Evolutionary conservation across 495 filamentous ascomycete species (phyloP).

Genomic region (Penicillium bovifimosum): DNA sequence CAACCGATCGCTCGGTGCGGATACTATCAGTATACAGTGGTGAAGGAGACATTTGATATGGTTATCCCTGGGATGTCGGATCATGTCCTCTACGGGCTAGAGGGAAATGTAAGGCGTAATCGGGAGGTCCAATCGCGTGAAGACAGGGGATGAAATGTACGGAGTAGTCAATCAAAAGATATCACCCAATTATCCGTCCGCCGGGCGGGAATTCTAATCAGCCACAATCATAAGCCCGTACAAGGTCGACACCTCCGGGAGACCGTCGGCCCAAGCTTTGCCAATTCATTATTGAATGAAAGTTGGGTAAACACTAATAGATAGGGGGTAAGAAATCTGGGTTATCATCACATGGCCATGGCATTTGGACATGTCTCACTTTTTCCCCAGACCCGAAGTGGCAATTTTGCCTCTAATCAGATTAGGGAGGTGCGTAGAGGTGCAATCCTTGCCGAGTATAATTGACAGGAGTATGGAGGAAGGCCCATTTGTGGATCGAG

Average conservation of each 20-base stretch:
- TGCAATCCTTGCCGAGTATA: no score
- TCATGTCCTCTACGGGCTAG: conserved; percentile 31
- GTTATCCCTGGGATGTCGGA: conserved; percentile 35
- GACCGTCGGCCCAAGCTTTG: conserved; percentile 1
- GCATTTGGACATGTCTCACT: background rate
- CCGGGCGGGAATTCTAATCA: background rate
- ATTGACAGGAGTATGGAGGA: no score
- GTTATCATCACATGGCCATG: background rate
- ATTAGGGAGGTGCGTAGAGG: no score
- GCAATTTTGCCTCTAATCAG: background rate
- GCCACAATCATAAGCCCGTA: background rate
- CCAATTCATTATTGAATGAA: background rate
- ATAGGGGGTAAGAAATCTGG: background rate
- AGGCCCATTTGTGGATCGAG: background rate
- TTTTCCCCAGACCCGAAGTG: background rate
- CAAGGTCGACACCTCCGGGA: background rate
- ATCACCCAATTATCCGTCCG: no score
- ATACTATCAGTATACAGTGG: conserved; percentile 51
- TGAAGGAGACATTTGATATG: conserved; percentile 51
- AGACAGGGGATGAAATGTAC: background rate
- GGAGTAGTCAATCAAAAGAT: background rate
- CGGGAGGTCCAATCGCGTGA: conserved; percentile 7
- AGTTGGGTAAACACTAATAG: background rate
- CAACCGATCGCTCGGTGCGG: conserved; percentile 55
- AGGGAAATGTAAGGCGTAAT: conserved; percentile 18